Conservation (phyloP, 2,329 filamentous ascomycete species). For the Xylariaceae sp. region DNA sequence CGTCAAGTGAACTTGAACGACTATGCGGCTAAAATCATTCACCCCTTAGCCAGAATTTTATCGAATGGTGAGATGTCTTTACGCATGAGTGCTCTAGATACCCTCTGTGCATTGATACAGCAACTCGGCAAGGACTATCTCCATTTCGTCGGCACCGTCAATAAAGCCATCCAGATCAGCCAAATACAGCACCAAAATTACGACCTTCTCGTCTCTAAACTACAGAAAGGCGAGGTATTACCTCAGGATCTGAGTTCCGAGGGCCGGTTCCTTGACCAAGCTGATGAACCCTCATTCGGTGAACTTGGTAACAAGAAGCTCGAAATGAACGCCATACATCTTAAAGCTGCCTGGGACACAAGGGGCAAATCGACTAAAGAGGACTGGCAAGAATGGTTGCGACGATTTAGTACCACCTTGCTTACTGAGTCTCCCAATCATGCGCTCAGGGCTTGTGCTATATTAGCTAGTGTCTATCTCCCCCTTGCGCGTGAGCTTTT, state of each 20-base stretch:
- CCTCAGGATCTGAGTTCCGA: slow-evolving; percentile 91
- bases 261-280: slow-evolving; percentile 70
- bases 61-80: slow-evolving; percentile 68
- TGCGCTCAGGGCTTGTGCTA: slow-evolving; percentile 87
- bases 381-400: slow-evolving; percentile 99
- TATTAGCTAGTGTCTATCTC: slow-evolving; percentile 83
- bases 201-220: slow-evolving; percentile 83
- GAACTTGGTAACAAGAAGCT: slow-evolving; percentile 91
- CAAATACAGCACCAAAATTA: slow-evolving; percentile 89
- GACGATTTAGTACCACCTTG: slow-evolving; percentile 91
- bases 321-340: slow-evolving; percentile 93
- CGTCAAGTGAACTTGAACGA: slow-evolving; percentile 96
- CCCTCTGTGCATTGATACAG: slow-evolving; percentile 89
- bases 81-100: slow-evolving; percentile 82
- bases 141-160: slow-evolving; percentile 89
- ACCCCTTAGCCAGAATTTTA: slow-evolving; percentile 82
- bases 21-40: slow-evolving; percentile 93
- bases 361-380: slow-evolving; percentile 95
- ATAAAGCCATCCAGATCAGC: slow-evolving; percentile 75
- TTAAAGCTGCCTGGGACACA: slow-evolving; percentile 96
- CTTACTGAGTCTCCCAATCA: slow-evolving; percentile 95
- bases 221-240: slow-evolving; percentile 92
- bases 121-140: slow-evolving; percentile 94
- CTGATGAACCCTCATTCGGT: slow-evolving; percentile 75
- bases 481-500: slow-evolving; percentile 91